Conservation (phyloP, 2,329 filamentous ascomycete genomes). For the Tolypocladium amazonense region DNA sequence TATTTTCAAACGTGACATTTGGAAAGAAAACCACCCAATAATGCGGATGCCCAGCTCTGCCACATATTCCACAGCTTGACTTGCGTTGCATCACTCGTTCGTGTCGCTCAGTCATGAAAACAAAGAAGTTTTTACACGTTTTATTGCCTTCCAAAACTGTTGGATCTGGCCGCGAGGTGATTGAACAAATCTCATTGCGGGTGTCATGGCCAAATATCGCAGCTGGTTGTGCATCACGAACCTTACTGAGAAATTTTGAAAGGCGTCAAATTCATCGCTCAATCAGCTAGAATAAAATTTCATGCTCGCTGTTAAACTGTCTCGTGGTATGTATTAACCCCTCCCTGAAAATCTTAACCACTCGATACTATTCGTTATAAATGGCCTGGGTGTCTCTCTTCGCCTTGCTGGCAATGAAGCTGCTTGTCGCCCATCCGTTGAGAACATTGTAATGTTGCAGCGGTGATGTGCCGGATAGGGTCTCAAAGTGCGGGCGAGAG, state of each 20-base stretch:
- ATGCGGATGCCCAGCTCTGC: too few species aligned
- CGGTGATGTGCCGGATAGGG: slow-evolving; percentile 20
- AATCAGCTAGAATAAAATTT: neutral
- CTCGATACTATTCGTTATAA: neutral
- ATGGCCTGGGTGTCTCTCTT: neutral
- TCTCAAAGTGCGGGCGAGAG: slow-evolving; percentile 9
- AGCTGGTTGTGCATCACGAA: neutral
- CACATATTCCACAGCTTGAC: too few species aligned
- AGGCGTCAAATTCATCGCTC: neutral
- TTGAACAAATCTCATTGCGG: too few species aligned
- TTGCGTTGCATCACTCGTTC: too few species aligned
- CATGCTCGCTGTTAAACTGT: neutral
- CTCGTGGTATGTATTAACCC: neutral
- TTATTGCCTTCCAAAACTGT: too few species aligned
- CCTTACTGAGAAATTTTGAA: neutral
- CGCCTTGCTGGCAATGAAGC: slow-evolving; percentile 12
- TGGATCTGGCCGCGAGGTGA: too few species aligned
- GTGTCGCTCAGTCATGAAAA: too few species aligned
- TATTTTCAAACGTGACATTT: too few species aligned
- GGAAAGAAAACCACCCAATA: too few species aligned
- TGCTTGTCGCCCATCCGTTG: slow-evolving; percentile 27
- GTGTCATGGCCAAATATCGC: too few species aligned
- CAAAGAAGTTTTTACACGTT: too few species aligned
- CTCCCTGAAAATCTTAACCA: neutral
- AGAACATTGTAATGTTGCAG: slow-evolving; percentile 18